phyloP scores from a whole-genome alignment of 2,329 filamentous ascomycete species.

The Pseudopithomyces maydicus region DNA sequence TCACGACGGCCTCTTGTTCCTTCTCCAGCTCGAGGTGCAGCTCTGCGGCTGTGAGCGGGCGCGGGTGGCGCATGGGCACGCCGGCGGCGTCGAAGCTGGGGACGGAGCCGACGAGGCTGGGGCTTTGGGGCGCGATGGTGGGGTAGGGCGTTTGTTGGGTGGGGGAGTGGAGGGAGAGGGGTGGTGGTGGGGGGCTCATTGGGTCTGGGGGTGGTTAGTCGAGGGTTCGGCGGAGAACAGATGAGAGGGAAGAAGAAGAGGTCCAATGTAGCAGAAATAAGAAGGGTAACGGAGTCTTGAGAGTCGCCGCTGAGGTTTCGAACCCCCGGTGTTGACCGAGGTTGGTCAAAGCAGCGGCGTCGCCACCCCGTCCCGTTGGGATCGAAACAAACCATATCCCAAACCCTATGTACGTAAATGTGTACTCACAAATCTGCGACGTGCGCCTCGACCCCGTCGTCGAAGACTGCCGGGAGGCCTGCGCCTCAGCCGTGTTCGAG shows the following conservation, averaged over 20 bases:
- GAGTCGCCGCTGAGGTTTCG: no score
- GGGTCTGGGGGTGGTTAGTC: slow-evolving; percentile 49
- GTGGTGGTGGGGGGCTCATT: slow-evolving; percentile 54
- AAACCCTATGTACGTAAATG: neutral
- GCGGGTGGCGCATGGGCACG: slow-evolving; percentile 78
- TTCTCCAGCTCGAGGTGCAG: slow-evolving; percentile 89
- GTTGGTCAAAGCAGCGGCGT: neutral
- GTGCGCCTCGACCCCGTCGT: slow-evolving; percentile 50
- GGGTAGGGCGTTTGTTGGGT: slow-evolving; percentile 29
- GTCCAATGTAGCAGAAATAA: neutral
- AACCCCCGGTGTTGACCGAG: neutral
- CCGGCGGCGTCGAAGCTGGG: slow-evolving; percentile 54
- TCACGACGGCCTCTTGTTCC: slow-evolving; percentile 94
- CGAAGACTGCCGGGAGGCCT: slow-evolving; percentile 41
- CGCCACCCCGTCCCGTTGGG: no score
- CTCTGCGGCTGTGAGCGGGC: slow-evolving; percentile 86
- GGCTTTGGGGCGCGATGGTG: slow-evolving; percentile 43
- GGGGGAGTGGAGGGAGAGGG: slow-evolving; percentile 40
- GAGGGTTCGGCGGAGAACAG: neutral
- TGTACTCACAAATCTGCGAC: slow-evolving; percentile 24
- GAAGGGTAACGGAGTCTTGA: no score
- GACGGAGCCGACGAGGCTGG: slow-evolving; percentile 28
- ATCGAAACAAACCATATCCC: neutral
- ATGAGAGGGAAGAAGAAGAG: neutral
- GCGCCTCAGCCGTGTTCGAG: slow-evolving; percentile 29